Evolutionary conservation across 2,329 filamentous ascomycete species (phyloP).

Genomic region (Aspergillus udagawae): DNA sequence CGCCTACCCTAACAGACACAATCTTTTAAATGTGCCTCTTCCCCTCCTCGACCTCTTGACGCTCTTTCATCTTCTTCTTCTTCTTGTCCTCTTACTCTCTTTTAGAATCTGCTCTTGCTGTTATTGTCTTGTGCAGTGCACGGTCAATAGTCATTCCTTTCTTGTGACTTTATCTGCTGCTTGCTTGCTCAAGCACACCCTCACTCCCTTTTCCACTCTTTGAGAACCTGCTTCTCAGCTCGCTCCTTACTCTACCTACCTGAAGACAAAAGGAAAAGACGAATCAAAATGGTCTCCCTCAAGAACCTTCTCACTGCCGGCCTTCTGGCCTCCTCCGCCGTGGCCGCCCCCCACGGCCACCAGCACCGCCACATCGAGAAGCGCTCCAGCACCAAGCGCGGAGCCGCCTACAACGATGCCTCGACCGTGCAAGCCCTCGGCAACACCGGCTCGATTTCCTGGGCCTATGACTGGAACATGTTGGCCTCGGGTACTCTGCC

Average conservation of each 20-base stretch:
- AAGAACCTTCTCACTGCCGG: conserved; percentile 29
- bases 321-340: conserved; percentile 31
- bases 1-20: neutral
- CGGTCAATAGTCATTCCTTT: conserved; percentile 28
- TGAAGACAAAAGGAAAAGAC: conserved; percentile 17
- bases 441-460: conserved; percentile 28
- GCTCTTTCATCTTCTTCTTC: neutral
- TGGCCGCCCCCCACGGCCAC: conserved; percentile 28
- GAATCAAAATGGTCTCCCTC: conserved; percentile 37
- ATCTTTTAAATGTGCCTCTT: neutral
- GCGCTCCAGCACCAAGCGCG: conserved; percentile 24
- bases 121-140: conserved; percentile 30
- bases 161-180: neutral
- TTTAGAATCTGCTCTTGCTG: conserved; percentile 7
- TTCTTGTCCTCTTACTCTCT: conserved; percentile 5
- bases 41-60: neutral
- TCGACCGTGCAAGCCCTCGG: conserved; percentile 30
- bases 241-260: conserved; percentile 10
- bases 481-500: conserved; percentile 27
- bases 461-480: conserved; percentile 46
- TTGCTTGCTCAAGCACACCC: neutral
- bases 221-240: conserved; percentile 20
- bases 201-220: conserved; percentile 1
- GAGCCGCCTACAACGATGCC: conserved; percentile 39
- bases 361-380: conserved; percentile 11